Evolutionary conservation across 768 basidiomycete genomes (phyloP).

Genomic region (Amanita phalloides): DNA sequence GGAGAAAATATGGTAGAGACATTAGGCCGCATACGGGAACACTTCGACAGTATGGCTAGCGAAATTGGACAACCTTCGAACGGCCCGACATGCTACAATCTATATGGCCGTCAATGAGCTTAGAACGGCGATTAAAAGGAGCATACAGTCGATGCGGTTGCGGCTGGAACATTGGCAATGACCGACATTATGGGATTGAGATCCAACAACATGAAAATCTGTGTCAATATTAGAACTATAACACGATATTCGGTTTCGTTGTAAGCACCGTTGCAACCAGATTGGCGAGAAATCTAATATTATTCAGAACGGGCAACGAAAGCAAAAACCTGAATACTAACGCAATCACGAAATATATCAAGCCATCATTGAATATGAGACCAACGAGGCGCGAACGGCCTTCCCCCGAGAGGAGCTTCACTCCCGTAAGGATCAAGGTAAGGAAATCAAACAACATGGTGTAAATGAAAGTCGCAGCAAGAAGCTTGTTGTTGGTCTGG

Average conservation of each 20-base stretch:
- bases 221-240: background rate
- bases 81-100: constrained; percentile 52
- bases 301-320: background rate
- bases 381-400: constrained; percentile 46
- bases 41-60: constrained; percentile 35
- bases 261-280: constrained; percentile 49
- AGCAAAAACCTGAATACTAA: constrained; percentile 22
- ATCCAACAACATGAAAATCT: constrained; percentile 56
- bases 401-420: constrained; percentile 39
- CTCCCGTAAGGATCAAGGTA: constrained; percentile 49
- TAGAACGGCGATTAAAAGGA: background rate
- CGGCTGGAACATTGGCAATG: constrained; percentile 64
- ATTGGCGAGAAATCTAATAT: constrained; percentile 53
- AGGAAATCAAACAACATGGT: constrained; percentile 63
- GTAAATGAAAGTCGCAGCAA: constrained; percentile 63
- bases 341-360: constrained; percentile 67
- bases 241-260: background rate
- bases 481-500: constrained; percentile 44
- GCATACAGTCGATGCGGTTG: constrained; percentile 53
- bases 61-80: constrained; percentile 57
- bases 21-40: constrained; percentile 34
- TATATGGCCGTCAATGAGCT: constrained; percentile 13
- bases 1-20: background rate
- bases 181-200: constrained; percentile 67
- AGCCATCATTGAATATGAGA: constrained; percentile 61